Conservation (phyloP, 116 monocot species). For the Trichopus zeylanicus region DNA sequence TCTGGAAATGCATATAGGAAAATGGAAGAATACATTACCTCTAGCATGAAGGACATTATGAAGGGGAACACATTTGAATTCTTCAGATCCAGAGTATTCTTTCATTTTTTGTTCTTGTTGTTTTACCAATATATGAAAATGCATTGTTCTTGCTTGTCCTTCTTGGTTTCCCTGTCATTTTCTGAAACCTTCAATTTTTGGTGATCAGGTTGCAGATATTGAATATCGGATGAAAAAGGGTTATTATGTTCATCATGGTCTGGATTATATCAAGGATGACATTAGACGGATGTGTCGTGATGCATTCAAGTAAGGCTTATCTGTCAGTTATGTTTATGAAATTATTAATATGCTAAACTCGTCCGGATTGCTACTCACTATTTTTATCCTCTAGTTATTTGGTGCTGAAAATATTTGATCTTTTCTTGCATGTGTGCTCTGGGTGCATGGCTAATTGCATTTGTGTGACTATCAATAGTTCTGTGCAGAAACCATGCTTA, state of each 20-base stretch:
- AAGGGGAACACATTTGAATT: constrained; percentile 67
- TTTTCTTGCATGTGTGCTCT: too few species aligned
- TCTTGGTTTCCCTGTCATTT: constrained; percentile 2
- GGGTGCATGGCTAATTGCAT: not conserved
- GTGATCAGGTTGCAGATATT: constrained; percentile 75
- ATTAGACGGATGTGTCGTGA: constrained; percentile 88
- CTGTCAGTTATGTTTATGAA: too few species aligned
- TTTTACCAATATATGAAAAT: not conserved
- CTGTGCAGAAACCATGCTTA: too few species aligned
- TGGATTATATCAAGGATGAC: constrained; percentile 81
- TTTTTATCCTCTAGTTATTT: too few species aligned
- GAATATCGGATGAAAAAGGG: constrained; percentile 89
- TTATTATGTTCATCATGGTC: constrained; percentile 80
- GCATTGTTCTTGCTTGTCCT: not conserved
- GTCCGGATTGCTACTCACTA: too few species aligned
- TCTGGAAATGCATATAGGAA: constrained; percentile 71
- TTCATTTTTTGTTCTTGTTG: not conserved
- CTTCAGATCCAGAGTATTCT: constrained; percentile 66
- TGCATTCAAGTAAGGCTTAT: constrained; percentile 74
- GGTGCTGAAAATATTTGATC: not conserved
- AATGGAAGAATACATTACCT: constrained; percentile 64
- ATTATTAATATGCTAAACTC: too few species aligned
- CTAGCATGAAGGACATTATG: constrained; percentile 84
- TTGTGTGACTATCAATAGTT: too few species aligned
- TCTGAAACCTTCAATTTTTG: constrained; percentile 6